Conservation (phyloP, 768 basidiomycete species). For the Fomitopsis pulvina region DNA sequence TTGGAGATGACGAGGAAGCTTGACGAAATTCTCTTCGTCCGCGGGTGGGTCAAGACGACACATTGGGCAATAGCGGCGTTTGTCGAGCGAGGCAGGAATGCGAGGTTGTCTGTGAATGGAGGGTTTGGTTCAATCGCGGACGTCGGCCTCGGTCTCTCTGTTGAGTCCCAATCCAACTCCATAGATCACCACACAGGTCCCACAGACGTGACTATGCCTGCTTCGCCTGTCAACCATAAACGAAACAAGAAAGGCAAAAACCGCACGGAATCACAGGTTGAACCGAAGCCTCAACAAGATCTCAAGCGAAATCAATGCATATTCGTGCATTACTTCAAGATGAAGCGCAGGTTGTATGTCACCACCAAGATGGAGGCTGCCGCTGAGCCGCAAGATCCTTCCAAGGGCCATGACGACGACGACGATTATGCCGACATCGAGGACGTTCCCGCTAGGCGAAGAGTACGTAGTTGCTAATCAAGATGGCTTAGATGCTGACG, state of each 20-base stretch:
- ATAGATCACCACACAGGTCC: background rate
- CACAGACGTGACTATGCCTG: background rate
- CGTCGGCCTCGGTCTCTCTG: background rate
- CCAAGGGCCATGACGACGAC: background rate
- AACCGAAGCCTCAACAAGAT: background rate
- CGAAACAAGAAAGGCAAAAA: background rate
- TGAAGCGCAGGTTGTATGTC: background rate
- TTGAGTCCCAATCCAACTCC: background rate
- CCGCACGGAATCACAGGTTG: background rate
- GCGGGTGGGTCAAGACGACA: slow-evolving; percentile 8
- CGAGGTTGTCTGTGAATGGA: background rate
- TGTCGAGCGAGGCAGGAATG: background rate
- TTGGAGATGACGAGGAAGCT: background rate
- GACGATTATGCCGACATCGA: background rate
- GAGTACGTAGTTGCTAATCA: background rate
- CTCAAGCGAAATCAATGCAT: slow-evolving; percentile 4
- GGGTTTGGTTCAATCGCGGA: background rate
- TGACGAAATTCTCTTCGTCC: slow-evolving; percentile 6
- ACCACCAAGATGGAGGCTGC: background rate
- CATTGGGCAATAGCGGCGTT: slow-evolving; percentile 10
- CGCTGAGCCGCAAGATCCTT: slow-evolving; percentile 2
- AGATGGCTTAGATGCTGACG: background rate
- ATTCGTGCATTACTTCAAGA: slow-evolving; percentile 9
- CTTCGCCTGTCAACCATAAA: background rate
- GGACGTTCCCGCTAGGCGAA: background rate